Conservation (phyloP, 2,329 filamentous ascomycete species). For the Trichoderma simmonsii region DNA sequence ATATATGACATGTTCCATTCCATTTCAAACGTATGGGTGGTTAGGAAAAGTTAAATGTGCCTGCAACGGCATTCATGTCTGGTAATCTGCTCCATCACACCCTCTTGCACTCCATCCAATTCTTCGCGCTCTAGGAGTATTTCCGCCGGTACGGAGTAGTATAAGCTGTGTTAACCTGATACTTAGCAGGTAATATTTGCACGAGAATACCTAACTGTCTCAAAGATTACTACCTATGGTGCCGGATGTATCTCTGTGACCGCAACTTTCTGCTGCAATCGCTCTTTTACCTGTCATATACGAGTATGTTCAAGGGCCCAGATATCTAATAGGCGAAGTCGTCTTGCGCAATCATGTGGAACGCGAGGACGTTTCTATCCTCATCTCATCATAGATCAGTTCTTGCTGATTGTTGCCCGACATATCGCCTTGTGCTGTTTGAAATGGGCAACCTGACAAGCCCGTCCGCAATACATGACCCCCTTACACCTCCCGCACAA, state of each 20-base stretch:
- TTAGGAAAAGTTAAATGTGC: not conserved
- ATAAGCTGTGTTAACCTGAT: no score
- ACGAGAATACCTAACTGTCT: no score
- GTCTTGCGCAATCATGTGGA: not conserved
- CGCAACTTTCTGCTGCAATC: not conserved
- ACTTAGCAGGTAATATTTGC: no score
- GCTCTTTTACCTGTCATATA: not conserved
- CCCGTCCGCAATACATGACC: conserved; percentile 18
- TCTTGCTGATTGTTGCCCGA: not conserved
- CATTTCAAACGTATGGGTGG: not conserved
- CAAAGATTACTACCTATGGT: no score
- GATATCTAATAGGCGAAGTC: not conserved
- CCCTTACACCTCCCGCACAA: conserved; percentile 21
- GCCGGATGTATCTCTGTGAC: not conserved
- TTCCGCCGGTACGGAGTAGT: not conserved
- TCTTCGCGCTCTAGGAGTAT: not conserved
- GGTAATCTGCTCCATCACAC: not conserved
- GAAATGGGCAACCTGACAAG: conserved; percentile 20
- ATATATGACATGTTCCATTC: not conserved
- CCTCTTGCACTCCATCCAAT: not conserved
- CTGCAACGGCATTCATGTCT: not conserved
- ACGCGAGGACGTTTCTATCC: not conserved
- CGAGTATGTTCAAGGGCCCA: not conserved
- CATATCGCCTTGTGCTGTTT: conserved; percentile 21
- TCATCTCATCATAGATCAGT: not conserved